Evolutionary conservation across 106 monocot genomes (phyloP), one percentile per base, ranked within the genome.

Genomic region (Dactylorhiza incarnata): DNA sequence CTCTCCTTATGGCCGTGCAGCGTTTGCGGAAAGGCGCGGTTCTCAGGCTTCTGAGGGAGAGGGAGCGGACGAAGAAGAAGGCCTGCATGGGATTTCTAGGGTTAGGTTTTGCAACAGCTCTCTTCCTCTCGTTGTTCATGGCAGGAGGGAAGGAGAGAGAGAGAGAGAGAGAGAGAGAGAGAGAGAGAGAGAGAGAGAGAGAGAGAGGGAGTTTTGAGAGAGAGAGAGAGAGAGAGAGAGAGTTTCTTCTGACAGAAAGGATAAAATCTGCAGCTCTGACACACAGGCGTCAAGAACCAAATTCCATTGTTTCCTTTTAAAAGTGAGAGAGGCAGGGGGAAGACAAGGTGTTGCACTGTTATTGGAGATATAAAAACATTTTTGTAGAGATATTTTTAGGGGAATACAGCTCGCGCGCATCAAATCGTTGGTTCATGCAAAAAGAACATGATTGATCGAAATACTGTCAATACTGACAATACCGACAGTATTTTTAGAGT

Each of bases 11-110:
- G 14, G 63, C 46, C 5, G 66, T 70, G 75, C 66, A 69, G 37
- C 84, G 84, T 3, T 47, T 5, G 48, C 71, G 76, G 14, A 43
- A 50, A 76, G 44, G 52, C 0, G 81, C 24, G 4, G 68, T 51
- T 45, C 49, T 6, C 20, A 26, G 68, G 56, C 66, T 72, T 53
- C 83, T 76, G 23, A 74, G 78, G 26, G 83, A 29, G 43, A 89
- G 81, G 37, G 84, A 81, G 16, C 71, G 76, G 37, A 89, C 44
- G 77, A 89, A 89, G 83, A 73, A 78, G 50, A 81, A 51, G 54
- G 85, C 85, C 78, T 73, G 55, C 81, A 76, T 81, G 78, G 58
- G 73, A 51, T 67, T 79, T 62, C 23, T 48, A 78, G 80, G 85
- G 83, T 81, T 85, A 83, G 78, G 78, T 75, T 83, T 83, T 68